These are phyloP conservation scores for Nigrospora oryzae DNA, from an alignment of 2,329 filamentous ascomycete genomes.

Conservation along the genomic window DNA sequence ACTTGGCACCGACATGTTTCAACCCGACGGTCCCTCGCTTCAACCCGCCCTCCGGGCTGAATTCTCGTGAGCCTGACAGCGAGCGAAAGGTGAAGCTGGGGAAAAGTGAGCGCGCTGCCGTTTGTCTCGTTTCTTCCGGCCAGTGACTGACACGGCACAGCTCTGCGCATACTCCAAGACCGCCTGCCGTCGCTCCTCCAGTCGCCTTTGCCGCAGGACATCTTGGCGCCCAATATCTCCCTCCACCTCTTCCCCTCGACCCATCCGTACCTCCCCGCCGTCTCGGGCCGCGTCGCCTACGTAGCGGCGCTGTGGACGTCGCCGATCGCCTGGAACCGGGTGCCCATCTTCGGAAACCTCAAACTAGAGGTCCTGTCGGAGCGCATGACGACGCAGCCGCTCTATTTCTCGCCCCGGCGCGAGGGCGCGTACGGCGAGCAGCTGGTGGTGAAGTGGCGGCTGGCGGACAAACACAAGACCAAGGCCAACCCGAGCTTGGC, in stretches of 20 bases:
- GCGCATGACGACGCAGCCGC: conserved; percentile 63
- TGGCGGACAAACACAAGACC: conserved; percentile 41
- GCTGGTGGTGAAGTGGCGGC: conserved; percentile 86
- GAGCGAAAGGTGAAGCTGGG: conserved; percentile 55
- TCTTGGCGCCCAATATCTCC: conserved; percentile 67
- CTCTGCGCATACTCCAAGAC: conserved; percentile 56
- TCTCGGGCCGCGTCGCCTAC: conserved; percentile 84
- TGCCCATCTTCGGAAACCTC: conserved; percentile 87
- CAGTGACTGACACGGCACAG: conserved; percentile 24
- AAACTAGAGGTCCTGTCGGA: conserved; percentile 81
- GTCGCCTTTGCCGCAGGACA: conserved; percentile 60
- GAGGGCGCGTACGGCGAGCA: conserved; percentile 62
- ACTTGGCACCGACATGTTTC: conserved; percentile 34
- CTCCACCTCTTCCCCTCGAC: conserved; percentile 67
- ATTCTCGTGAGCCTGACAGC: conserved; percentile 32
- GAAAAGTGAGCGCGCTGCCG: conserved; percentile 39
- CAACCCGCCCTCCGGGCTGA: conserved; percentile 10
- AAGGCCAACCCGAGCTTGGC: conserved; percentile 17
- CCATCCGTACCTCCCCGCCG: conserved; percentile 83
- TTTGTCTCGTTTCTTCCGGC: conserved; percentile 1
- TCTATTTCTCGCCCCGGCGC: conserved; percentile 36
- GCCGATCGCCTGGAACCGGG: conserved; percentile 87
- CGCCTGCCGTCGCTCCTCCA: conserved; percentile 60
- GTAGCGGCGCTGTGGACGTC: conserved; percentile 92
- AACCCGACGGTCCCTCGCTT: conserved; percentile 25